Percentiles rank a stretch among this genome's conserved stretches.
Conservation (phyloP, 1,284 basidiomycete genomes). For the Boletus hoseneyae region DNA sequence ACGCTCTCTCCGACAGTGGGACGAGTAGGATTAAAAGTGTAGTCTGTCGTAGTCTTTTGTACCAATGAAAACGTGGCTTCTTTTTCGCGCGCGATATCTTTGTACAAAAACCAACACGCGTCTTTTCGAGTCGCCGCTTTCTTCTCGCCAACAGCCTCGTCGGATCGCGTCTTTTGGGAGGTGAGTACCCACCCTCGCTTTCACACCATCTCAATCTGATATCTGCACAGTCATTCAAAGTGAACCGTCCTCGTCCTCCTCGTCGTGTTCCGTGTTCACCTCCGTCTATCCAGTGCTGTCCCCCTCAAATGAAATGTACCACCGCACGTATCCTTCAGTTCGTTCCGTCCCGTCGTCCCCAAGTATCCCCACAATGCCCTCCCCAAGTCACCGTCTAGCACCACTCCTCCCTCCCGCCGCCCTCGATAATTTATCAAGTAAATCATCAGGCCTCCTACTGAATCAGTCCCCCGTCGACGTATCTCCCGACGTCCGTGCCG, state of each 20-base stretch:
- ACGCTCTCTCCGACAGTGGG: too few species aligned
- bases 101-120: too few species aligned
- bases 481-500: constrained; percentile 20
- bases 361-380: constrained; percentile 20
- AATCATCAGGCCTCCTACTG: constrained; percentile 32
- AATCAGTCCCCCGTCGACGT: constrained; percentile 33
- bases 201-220: too few species aligned
- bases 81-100: too few species aligned
- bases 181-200: too few species aligned
- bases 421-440: constrained; percentile 29
- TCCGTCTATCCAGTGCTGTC: constrained; percentile 28
- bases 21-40: too few species aligned
- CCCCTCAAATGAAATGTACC: constrained; percentile 39
- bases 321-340: constrained; percentile 39
- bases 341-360: constrained; percentile 39
- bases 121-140: too few species aligned
- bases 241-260: constrained; percentile 13
- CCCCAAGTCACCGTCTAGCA: constrained; percentile 35
- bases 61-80: too few species aligned
- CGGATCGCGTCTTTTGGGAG: constrained; percentile 15
- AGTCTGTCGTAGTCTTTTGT: too few species aligned
- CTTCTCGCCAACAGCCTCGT: constrained; percentile 3
- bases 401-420: constrained; percentile 37
- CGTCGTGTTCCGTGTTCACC: constrained; percentile 14
- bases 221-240: constrained; percentile 22